Evolutionary conservation across 805 yeast genomes (phyloP).

Genomic region (Cyberlindnera mississippiensis): DNA sequence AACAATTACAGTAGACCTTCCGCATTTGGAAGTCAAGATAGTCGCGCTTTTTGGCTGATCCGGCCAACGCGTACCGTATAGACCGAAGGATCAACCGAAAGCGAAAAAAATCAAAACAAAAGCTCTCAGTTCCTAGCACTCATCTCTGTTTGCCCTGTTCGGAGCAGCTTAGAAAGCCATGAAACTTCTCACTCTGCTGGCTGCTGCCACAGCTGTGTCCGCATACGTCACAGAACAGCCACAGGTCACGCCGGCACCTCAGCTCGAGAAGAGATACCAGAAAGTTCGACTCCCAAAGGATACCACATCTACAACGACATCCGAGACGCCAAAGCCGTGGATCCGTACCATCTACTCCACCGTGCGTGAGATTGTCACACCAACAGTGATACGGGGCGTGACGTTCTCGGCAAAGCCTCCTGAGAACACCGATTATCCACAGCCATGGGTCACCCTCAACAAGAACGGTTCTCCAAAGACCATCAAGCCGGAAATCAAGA

Average conservation of each 20-base stretch:
- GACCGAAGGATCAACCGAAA: slow-evolving; percentile 2
- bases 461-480: slow-evolving; percentile 80
- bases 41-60: background rate
- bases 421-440: slow-evolving; percentile 54
- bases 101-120: slow-evolving; percentile 1
- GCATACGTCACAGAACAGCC: slow-evolving; percentile 6
- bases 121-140: too few relatives aligned
- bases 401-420: slow-evolving; percentile 46
- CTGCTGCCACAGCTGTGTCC: slow-evolving; percentile 1
- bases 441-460: slow-evolving; percentile 78
- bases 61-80: slow-evolving; percentile 1
- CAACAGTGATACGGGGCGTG: slow-evolving; percentile 57
- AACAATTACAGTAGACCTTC: background rate
- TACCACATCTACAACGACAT: slow-evolving; percentile 28
- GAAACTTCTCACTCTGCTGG: slow-evolving; percentile 2
- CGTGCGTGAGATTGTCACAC: slow-evolving; percentile 62
- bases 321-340: slow-evolving; percentile 60
- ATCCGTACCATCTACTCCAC: slow-evolving; percentile 60
- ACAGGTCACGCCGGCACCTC: slow-evolving; percentile 6
- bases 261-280: slow-evolving; percentile 26
- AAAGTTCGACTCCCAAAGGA: slow-evolving; percentile 27
- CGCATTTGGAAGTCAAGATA: slow-evolving; percentile 1
- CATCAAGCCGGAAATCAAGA: slow-evolving; percentile 67
- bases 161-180: background rate
- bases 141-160: background rate